These are phyloP conservation scores for Talaromyces thailandensis DNA, from an alignment of 495 filamentous ascomycete species.

Conservation along the genomic window DNA sequence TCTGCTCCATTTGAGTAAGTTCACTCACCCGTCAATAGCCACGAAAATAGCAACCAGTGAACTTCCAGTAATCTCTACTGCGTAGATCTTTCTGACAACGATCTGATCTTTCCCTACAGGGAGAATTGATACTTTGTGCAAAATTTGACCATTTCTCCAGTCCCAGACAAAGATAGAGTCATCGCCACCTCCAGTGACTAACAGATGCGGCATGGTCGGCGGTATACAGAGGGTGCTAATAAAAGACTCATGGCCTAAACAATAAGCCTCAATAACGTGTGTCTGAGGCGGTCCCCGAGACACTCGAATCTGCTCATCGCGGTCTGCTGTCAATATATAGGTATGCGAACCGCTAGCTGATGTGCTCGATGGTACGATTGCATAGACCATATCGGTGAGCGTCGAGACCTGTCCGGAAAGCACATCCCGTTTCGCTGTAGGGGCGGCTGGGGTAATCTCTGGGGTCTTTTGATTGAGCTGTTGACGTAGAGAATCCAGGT, in stretches of 20 bases:
- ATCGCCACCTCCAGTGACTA: slow-evolving; percentile 86
- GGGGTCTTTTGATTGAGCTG: slow-evolving; percentile 44
- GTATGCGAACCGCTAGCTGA: slow-evolving; percentile 27
- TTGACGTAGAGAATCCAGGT: slow-evolving; percentile 63
- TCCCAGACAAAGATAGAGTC: slow-evolving; percentile 71
- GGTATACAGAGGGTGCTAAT: slow-evolving; percentile 65
- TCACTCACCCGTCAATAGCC: slow-evolving; percentile 57
- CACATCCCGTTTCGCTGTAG: slow-evolving; percentile 60
- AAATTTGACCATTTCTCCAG: slow-evolving; percentile 50
- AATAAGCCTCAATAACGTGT: slow-evolving; percentile 82
- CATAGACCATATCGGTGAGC: slow-evolving; percentile 64
- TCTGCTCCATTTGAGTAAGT: not conserved
- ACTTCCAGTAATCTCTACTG: slow-evolving; percentile 12
- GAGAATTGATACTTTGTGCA: slow-evolving; percentile 37
- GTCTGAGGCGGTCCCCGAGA: slow-evolving; percentile 75
- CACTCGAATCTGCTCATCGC: slow-evolving; percentile 94
- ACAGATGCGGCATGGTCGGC: slow-evolving; percentile 37
- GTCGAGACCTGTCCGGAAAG: slow-evolving; percentile 91
- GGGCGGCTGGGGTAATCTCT: slow-evolving; percentile 34
- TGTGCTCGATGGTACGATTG: slow-evolving; percentile 19
- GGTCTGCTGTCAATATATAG: slow-evolving; percentile 83
- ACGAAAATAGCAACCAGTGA: slow-evolving; percentile 39
- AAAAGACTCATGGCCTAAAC: slow-evolving; percentile 78
- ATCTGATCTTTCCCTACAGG: slow-evolving; percentile 15
- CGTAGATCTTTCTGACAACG: slow-evolving; percentile 31